Percentiles rank a stretch among this genome's conserved stretches.
These are phyloP conservation scores for Blechomonas ayalai DNA, from an alignment of 208 protist genomes.

Conservation along the genomic window DNA sequence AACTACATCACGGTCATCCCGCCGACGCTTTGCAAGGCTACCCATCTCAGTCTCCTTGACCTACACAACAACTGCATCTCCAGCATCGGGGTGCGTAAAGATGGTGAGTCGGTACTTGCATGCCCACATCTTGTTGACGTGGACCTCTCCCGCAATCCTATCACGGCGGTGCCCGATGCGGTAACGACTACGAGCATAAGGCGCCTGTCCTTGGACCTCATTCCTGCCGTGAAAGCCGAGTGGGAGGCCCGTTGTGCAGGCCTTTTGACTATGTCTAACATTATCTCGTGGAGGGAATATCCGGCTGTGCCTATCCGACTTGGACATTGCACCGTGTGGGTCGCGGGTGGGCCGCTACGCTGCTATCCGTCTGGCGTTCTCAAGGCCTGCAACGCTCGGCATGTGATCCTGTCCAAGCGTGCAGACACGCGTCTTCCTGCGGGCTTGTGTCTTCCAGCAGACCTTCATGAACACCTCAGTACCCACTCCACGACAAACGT, in stretches of 20 bases:
- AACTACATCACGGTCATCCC: slow-evolving; percentile 62
- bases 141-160: too few species aligned
- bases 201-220: too few species aligned
- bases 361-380: slow-evolving; percentile 40
- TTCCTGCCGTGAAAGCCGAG: too few species aligned
- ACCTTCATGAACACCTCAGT: neutral
- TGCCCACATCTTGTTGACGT: slow-evolving; percentile 51
- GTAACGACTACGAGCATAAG: too few species aligned
- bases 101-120: slow-evolving; percentile 42
- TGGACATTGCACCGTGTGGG: too few species aligned
- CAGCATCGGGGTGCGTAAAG: slow-evolving; percentile 18
- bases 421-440: neutral
- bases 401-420: slow-evolving; percentile 36
- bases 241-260: too few species aligned
- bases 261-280: too few species aligned
- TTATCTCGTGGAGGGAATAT: too few species aligned
- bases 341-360: slow-evolving; percentile 29
- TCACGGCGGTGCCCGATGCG: too few species aligned
- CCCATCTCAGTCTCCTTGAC: slow-evolving; percentile 37
- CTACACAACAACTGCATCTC: slow-evolving; percentile 61
- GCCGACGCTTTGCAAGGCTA: slow-evolving; percentile 8
- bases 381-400: slow-evolving; percentile 24
- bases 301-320: too few species aligned
- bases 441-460: slow-evolving; percentile 2
- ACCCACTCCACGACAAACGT: too few species aligned